Conservation (phyloP, 352 stramenopile species). For the Phytopythium oedochilum region DNA sequence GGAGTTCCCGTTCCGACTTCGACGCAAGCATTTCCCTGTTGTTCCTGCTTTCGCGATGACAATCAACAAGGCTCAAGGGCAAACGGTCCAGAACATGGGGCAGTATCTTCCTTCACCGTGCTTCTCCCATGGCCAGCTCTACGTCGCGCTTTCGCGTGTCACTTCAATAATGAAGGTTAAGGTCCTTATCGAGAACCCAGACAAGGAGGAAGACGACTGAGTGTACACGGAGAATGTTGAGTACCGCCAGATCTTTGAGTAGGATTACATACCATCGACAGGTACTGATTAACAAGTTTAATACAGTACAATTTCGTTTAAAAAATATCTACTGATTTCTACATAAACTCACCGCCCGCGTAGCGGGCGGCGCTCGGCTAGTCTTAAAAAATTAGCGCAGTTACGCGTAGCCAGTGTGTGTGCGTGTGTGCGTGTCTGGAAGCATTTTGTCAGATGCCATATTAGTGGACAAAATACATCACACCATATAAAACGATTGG, state of each 20-base stretch:
- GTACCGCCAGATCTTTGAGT: constrained; percentile 6
- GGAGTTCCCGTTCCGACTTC: constrained; percentile 16
- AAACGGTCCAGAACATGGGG: constrained; percentile 23
- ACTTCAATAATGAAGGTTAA: constrained; percentile 13
- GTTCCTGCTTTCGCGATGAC: constrained; percentile 25
- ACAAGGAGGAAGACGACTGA: constrained; percentile 8
- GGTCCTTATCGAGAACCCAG: constrained; percentile 5
- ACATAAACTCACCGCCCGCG: too few relatives aligned
- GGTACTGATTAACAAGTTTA: background rate
- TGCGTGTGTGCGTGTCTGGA: too few relatives aligned
- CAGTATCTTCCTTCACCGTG: constrained; percentile 15
- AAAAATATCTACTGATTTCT: background rate
- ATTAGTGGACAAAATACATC: too few relatives aligned
- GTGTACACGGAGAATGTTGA: constrained; percentile 11
- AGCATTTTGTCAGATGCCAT: too few relatives aligned
- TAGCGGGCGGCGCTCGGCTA: too few relatives aligned
- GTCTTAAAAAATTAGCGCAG: background rate
- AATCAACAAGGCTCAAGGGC: constrained; percentile 31
- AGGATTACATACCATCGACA: background rate
- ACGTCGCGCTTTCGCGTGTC: constrained; percentile 20
- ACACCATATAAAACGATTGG: too few relatives aligned
- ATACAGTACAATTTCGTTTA: background rate
- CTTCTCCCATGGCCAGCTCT: constrained; percentile 24
- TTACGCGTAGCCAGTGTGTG: too few relatives aligned
- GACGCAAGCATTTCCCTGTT: constrained; percentile 19